Evolutionary conservation across 345 rosid genomes (phyloP), one percentile per base, ranked within the genome.

Genomic region (Salix udensis): DNA sequence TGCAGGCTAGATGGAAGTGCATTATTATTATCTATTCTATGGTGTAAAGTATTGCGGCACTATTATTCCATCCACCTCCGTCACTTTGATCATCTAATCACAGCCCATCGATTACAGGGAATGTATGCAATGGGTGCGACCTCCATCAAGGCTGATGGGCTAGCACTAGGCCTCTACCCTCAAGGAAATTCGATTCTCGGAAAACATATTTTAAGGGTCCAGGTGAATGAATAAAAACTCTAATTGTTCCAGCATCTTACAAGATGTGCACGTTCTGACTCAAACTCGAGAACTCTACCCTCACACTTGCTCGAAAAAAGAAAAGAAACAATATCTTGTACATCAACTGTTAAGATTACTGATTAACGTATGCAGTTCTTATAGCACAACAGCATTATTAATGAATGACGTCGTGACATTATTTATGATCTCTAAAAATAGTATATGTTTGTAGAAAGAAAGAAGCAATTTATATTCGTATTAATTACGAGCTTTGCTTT

Each of bases 11-110:
- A 73, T 74, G 37, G 69, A 79, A 80, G 40, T 86, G 82, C 85
- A 79, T 82, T 75, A 76, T 82, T 75, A 76, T 71, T 79, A 75
- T 71, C 80, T 84, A 86, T 88, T 86, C 84, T 67, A 68, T 19
- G 82, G 88, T 81, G 77, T 84, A 80, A 83, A 73, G 75, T 70
- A 76, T 14, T 78, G 89, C 79, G 85, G 91, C 87, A 78, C 89
- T 83, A 68, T 78, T 73, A 86, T 84, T 84, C 84, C 84, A 76
- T 78, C 68, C 80, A 75, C 84, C 81, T 82, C 79, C 76, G 82
- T 80, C 71, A 73, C 79, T 85, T 77, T 80, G 71, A 82, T 80
- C 68, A 68, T 69, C 76, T 31, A 40, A 66, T 70, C 42, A 64
- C 74, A n/a, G n/a, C 55, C 37, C 16, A 46, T 77, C 67, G 26